These are phyloP conservation scores for Stagonosporopsis rhizophila DNA, from an alignment of 2,329 filamentous ascomycete genomes.

Conservation along the genomic window DNA sequence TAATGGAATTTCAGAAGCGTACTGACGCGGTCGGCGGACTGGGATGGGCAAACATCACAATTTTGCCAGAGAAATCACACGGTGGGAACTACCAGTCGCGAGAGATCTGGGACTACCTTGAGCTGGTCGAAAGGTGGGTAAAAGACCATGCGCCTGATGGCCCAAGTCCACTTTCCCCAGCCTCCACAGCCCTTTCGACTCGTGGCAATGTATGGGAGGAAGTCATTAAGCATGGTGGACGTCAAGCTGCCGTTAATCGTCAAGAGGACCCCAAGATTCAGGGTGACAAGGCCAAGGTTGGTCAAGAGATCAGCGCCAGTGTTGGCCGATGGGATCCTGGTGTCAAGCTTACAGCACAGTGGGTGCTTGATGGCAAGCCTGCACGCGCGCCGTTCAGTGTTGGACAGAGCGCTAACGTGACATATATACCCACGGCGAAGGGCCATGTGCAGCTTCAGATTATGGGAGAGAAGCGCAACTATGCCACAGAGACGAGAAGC, in stretches of 20 bases:
- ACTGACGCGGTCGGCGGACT: slow-evolving; percentile 42
- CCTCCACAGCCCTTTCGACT: slow-evolving; percentile 24
- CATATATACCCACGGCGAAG: slow-evolving; percentile 20
- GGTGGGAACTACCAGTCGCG: slow-evolving; percentile 45
- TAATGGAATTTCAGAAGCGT: slow-evolving; percentile 44
- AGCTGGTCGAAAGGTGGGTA: slow-evolving; percentile 41
- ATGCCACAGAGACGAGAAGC: slow-evolving; percentile 30
- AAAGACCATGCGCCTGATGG: slow-evolving; percentile 44
- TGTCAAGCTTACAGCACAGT: slow-evolving; percentile 44
- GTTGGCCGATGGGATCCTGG: slow-evolving; percentile 50
- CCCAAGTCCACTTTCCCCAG: slow-evolving; percentile 33
- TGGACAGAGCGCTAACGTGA: slow-evolving; percentile 29
- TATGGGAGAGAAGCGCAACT: slow-evolving; percentile 32
- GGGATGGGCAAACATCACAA: slow-evolving; percentile 49
- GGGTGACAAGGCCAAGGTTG: slow-evolving; percentile 7
- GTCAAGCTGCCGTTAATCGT: slow-evolving; percentile 42
- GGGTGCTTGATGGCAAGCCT: slow-evolving; percentile 39
- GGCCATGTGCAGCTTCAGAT: slow-evolving; percentile 23
- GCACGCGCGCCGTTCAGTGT: slow-evolving; percentile 32
- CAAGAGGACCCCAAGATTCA: slow-evolving; percentile 39
- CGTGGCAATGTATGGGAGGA: slow-evolving; percentile 48
- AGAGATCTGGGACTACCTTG: slow-evolving; percentile 45
- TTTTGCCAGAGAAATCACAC: slow-evolving; percentile 39
- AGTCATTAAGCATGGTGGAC: slow-evolving; percentile 42
- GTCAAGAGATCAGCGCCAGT: slow-evolving; percentile 17